Evolutionary conservation across 1,284 basidiomycete genomes (phyloP).

Genomic region (Irpex sp.): DNA sequence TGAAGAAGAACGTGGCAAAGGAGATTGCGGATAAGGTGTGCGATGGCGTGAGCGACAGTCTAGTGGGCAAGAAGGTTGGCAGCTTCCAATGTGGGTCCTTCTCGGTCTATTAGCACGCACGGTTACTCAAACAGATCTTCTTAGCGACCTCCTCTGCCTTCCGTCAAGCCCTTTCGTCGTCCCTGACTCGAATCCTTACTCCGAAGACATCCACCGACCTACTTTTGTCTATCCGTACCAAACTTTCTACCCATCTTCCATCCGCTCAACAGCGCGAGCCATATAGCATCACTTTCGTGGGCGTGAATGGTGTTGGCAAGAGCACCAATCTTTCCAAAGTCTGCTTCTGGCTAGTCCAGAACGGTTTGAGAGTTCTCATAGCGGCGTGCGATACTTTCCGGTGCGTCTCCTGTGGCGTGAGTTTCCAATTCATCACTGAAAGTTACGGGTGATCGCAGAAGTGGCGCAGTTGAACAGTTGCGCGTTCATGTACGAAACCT

Average conservation of each 20-base stretch:
- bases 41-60: conserved; percentile 84
- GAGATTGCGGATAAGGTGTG: conserved; percentile 95
- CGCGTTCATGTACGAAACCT: conserved; percentile 96
- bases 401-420: conserved; percentile 30
- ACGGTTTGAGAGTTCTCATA: conserved; percentile 89
- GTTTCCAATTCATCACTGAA: not conserved
- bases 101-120: not conserved
- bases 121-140: not conserved
- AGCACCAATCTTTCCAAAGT: conserved; percentile 98
- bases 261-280: conserved; percentile 77
- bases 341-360: conserved; percentile 98
- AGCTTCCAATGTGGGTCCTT: conserved; percentile 73
- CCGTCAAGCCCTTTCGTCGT: conserved; percentile 77
- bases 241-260: conserved; percentile 63
- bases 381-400: conserved; percentile 99
- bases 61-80: conserved; percentile 89
- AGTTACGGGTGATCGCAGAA: conserved; percentile 41
- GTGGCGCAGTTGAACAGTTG: conserved; percentile 97
- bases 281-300: conserved; percentile 95
- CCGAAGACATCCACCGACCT: conserved; percentile 97
- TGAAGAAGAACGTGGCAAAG: conserved; percentile 98
- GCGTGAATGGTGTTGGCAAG: conserved; percentile 99
- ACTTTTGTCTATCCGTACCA: conserved; percentile 75
- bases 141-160: conserved; percentile 54
- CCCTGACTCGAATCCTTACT: conserved; percentile 91